These are phyloP conservation scores for Centrapalus pauciflorus DNA, from an alignment of 129 eudicot genomes.

Conservation along the genomic window DNA sequence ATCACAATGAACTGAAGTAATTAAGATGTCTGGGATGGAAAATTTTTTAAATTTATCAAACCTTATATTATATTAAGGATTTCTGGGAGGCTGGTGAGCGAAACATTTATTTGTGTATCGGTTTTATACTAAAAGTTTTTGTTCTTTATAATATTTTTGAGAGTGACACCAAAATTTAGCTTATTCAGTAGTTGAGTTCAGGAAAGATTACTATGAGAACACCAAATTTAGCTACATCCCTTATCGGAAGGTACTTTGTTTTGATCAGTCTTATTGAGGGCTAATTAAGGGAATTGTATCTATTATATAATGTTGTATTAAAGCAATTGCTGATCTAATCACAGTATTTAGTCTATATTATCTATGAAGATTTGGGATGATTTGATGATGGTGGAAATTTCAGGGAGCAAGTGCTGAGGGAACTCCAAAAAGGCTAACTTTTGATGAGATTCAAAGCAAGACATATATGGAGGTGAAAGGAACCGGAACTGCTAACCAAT, in stretches of 20 bases:
- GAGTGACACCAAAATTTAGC: too few relatives aligned
- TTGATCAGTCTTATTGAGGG: not conserved
- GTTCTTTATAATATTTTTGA: too few relatives aligned
- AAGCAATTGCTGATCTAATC: not conserved
- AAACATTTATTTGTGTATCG: too few relatives aligned
- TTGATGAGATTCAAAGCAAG: conserved; percentile 86
- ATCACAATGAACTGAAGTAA: too few relatives aligned
- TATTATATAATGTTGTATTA: not conserved
- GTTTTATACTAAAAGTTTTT: too few relatives aligned
- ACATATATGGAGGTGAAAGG: conserved; percentile 91
- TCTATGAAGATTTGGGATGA: not conserved
- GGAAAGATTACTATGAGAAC: not conserved
- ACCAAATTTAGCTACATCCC: not conserved
- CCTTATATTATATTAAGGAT: too few relatives aligned
- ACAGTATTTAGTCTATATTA: not conserved
- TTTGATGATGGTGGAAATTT: not conserved
- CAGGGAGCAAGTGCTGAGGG: conserved; percentile 94
- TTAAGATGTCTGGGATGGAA: too few relatives aligned
- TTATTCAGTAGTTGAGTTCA: too few relatives aligned
- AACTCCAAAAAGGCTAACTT: conserved; percentile 73
- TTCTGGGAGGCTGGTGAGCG: too few relatives aligned
- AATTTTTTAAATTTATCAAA: too few relatives aligned
- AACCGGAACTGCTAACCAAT: conserved; percentile 93
- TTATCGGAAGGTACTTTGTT: not conserved
- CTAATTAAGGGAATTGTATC: too few relatives aligned